Conservation (phyloP, 2,329 filamentous ascomycete genomes). For the Aspergillus quadricinctus region DNA sequence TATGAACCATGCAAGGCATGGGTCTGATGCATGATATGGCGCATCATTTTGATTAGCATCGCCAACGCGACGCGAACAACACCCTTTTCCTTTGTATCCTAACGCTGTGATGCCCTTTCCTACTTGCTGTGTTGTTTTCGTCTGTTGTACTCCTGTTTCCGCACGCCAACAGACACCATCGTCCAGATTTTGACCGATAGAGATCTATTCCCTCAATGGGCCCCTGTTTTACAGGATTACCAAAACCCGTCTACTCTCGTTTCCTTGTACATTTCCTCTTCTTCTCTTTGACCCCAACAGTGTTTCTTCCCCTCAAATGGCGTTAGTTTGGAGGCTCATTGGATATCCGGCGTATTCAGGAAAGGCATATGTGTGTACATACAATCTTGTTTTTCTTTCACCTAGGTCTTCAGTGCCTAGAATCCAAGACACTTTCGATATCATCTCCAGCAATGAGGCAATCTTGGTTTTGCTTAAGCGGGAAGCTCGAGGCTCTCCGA, state of each 20-base stretch:
- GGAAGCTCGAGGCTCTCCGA: not conserved
- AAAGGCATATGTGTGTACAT: constrained; percentile 9
- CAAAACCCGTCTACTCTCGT: constrained; percentile 5
- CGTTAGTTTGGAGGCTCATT: constrained; percentile 6
- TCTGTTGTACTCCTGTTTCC: constrained; percentile 9
- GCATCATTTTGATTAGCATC: constrained; percentile 9
- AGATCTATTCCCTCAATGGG: not conserved
- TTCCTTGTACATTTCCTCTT: constrained; percentile 10
- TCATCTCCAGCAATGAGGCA: not conserved
- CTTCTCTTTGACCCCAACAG: constrained; percentile 1
- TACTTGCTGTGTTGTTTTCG: constrained; percentile 9
- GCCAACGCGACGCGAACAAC: constrained; percentile 11
- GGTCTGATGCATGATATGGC: constrained; percentile 17
- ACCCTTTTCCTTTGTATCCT: constrained; percentile 26
- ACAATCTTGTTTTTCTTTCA: constrained; percentile 3
- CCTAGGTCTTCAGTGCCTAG: not conserved
- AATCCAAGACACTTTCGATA: not conserved
- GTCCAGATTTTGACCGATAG: constrained; percentile 4
- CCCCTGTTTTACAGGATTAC: not conserved
- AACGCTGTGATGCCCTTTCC: constrained; percentile 28
- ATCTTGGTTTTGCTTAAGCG: not conserved
- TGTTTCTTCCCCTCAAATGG: constrained; percentile 7
- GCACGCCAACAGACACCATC: not conserved
- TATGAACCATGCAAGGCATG: constrained; percentile 16
- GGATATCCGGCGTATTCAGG: constrained; percentile 4